Evolutionary conservation across 169 alveolate genomes (phyloP).

Genomic region (Plasmodium adleri): DNA sequence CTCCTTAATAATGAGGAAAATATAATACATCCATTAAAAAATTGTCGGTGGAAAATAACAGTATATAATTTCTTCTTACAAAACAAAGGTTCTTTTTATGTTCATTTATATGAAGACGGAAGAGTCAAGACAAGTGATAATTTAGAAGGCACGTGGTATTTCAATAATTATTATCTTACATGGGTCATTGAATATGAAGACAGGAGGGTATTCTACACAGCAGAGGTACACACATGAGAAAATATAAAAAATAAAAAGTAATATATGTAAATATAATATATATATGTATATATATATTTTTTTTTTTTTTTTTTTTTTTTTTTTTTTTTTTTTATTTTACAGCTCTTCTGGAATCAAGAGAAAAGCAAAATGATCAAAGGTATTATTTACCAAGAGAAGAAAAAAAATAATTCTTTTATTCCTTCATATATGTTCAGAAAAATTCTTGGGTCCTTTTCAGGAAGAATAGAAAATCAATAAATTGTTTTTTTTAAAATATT

Average conservation of each 20-base stretch:
- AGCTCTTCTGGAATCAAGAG: slow-evolving; percentile 62
- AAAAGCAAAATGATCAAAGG: slow-evolving; percentile 65
- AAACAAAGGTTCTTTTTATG: slow-evolving; percentile 30
- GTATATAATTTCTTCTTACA: slow-evolving; percentile 35
- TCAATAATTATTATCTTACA: slow-evolving; percentile 34
- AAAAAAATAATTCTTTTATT: slow-evolving; percentile 17
- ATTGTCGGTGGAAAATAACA: slow-evolving; percentile 51
- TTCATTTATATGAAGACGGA: slow-evolving; percentile 48
- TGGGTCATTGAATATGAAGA: slow-evolving; percentile 29
- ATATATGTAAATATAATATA: background rate
- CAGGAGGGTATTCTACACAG: slow-evolving; percentile 36
- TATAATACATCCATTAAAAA: slow-evolving; percentile 49
- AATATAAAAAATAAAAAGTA: background rate
- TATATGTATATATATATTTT: background rate
- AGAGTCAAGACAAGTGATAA: slow-evolving; percentile 4
- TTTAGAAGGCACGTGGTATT: slow-evolving; percentile 38
- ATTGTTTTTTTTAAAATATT: slow-evolving; percentile 2
- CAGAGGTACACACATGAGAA: slow-evolving; percentile 17
- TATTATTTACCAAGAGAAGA: slow-evolving; percentile 42
- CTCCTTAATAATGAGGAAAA: background rate
- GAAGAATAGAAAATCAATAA: slow-evolving; percentile 3
- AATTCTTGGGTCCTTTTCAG: slow-evolving; percentile 50
- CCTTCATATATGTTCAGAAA: slow-evolving; percentile 51
- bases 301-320: background rate
- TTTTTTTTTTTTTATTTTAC: background rate